Percentiles rank a stretch among this genome's conserved stretches.
phyloP scores from a whole-genome alignment of 441 rosid species.

The Brassica hybrid region DNA sequence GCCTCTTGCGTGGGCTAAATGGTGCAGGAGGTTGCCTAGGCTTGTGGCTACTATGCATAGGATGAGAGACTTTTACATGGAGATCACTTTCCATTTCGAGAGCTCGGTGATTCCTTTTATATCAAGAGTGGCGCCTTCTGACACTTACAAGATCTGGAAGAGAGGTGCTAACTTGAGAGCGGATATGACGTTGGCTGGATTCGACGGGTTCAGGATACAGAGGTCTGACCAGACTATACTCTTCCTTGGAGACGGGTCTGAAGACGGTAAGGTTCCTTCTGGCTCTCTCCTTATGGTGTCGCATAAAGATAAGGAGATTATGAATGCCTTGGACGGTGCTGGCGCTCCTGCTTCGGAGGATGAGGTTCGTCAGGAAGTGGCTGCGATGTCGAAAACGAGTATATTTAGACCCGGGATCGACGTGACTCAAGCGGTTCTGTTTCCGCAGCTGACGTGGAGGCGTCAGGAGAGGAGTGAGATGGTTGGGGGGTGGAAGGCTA shows the following conservation, averaged over 20 bases:
- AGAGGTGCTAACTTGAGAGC: slow-evolving; percentile 96
- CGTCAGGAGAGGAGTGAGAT: slow-evolving; percentile 90
- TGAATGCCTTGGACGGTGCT: slow-evolving; percentile 98
- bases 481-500: slow-evolving; percentile 92
- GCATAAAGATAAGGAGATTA: slow-evolving; percentile 94
- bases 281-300: slow-evolving; percentile 91
- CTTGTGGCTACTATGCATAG: no score
- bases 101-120: slow-evolving; percentile 97
- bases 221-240: slow-evolving; percentile 91
- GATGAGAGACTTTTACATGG: slow-evolving; percentile 56
- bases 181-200: slow-evolving; percentile 97
- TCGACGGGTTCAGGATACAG: slow-evolving; percentile 92
- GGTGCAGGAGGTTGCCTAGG: no score
- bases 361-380: slow-evolving; percentile 92
- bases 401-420: slow-evolving; percentile 98
- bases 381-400: slow-evolving; percentile 95
- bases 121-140: slow-evolving; percentile 96
- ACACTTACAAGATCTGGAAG: slow-evolving; percentile 98
- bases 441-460: slow-evolving; percentile 94
- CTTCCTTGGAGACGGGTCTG: slow-evolving; percentile 98
- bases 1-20: no score
- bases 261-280: slow-evolving; percentile 79
- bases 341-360: slow-evolving; percentile 84
- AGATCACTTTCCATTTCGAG: slow-evolving; percentile 95
- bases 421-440: slow-evolving; percentile 92